A percentile compares a stretch with the other conserved stretches of the same genome.
Evolutionary conservation across 805 yeast species (phyloP).

Genomic region (Saccharomyces jurei): DNA sequence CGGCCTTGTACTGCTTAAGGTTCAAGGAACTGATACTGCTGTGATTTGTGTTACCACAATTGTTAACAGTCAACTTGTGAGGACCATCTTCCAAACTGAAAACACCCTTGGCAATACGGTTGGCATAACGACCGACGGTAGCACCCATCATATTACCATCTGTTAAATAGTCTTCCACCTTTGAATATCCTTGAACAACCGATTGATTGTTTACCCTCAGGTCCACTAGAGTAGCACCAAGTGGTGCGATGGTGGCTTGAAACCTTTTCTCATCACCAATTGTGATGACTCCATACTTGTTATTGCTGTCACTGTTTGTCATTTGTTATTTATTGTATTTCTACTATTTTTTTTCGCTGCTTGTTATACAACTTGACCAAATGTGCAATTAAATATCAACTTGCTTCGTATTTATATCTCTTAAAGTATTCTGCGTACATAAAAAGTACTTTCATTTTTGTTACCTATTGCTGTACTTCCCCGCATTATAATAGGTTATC

Average conservation of each 20-base stretch:
- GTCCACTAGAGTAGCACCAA: constrained; percentile 46
- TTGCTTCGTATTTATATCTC: neutral
- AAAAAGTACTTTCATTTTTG: neutral
- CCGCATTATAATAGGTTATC: neutral
- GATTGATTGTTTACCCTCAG: constrained; percentile 33
- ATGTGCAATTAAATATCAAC: neutral
- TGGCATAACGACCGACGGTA: constrained; percentile 58
- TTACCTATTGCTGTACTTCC: neutral
- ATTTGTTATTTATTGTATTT: neutral
- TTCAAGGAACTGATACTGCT: constrained; percentile 49
- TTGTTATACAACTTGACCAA: neutral
- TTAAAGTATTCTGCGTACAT: neutral
- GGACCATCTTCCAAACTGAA: constrained; percentile 36
- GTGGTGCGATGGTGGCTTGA: constrained; percentile 38
- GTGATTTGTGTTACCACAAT: constrained; percentile 40
- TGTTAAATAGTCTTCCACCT: constrained; percentile 25
- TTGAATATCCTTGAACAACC: constrained; percentile 35
- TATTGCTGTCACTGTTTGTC: neutral
- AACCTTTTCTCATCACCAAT: constrained; percentile 28
- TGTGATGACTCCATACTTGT: constrained; percentile 25
- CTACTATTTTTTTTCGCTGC: neutral
- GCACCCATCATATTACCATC: constrained; percentile 52
- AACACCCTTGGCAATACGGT: constrained; percentile 43
- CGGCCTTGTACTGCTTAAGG: constrained; percentile 44
- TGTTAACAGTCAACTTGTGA: constrained; percentile 38